Evolutionary conservation across 116 monocot species (phyloP), one percentile per base, ranked within the genome.

Genomic region (Dioscorea cayenensis): DNA sequence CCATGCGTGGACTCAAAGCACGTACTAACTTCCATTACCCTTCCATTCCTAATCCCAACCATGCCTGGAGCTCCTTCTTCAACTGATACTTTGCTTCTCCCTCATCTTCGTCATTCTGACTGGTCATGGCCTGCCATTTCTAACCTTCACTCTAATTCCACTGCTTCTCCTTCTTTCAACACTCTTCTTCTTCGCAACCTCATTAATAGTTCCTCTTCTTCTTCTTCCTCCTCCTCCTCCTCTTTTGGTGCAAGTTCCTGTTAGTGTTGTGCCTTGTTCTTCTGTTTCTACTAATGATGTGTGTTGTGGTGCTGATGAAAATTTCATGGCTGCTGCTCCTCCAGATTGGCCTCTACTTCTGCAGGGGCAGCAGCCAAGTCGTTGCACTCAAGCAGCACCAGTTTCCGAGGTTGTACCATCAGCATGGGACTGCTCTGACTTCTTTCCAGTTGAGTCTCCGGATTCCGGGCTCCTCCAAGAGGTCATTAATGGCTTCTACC

Each of bases 1-100:
- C 93, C 72, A 90, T 97, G 96, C 86, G 96, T 14, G 96, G 96
- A 20, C 49, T 80, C 52, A 90, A 90, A 63, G 96, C 96, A 20
- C 93, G 96, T 66, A 97, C 96, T 77, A 97, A 97, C 86, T 97
- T 97, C 84, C 67, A 73, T 66, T 87, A 78, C 76, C 86, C 85
- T 6, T 14, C 84, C 5, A 5, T 90, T 14, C 49, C 81, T 18
- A 35, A 72, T n/a, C 28, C 16, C 72, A 4, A n/a, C 55, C 0
- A 19, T 43, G 12, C 32, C 66, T 62, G 0, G 73, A 25, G 25
- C 23, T 22, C 35, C 65, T 25, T 0, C 52, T 25, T 0, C 52
- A 22, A 22, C 22, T 4, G 52, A 49, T 18, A 36, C 12, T 49
- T 11, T 14, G n/a, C 68, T 64, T 59, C 69, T 65, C 23, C 51